Evolutionary conservation across 495 filamentous ascomycete species (phyloP).

Genomic region (Elasticomyces elasticus): DNA sequence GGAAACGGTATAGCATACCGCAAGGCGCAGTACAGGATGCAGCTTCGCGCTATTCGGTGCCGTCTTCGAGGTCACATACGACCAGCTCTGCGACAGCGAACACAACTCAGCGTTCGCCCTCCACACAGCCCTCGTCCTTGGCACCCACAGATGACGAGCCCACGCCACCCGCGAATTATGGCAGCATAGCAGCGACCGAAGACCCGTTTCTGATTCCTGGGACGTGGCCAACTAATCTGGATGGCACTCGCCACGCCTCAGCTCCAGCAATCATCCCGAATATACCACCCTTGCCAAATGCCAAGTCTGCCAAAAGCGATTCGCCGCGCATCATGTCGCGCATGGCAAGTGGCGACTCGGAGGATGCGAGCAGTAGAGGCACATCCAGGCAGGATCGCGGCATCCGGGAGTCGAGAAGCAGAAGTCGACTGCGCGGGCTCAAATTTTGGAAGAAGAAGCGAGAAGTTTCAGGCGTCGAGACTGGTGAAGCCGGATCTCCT

Average conservation of each 20-base stretch:
- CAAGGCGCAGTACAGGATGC: not conserved
- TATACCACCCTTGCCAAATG: not conserved
- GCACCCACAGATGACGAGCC: constrained; percentile 7
- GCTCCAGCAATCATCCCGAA: not conserved
- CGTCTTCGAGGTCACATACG: constrained; percentile 12
- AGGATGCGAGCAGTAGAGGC: constrained; percentile 1
- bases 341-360: not conserved
- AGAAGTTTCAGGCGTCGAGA: not conserved
- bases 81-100: constrained; percentile 16
- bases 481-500: not conserved
- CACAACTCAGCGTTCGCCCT: constrained; percentile 16
- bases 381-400: not conserved
- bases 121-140: constrained; percentile 20
- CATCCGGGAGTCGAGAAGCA: constrained; percentile 10
- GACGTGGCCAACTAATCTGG: constrained; percentile 12
- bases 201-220: constrained; percentile 20
- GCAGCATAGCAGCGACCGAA: constrained; percentile 10
- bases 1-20: constrained; percentile 4
- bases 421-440: constrained; percentile 10
- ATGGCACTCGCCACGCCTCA: constrained; percentile 9
- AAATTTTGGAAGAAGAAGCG: constrained; percentile 16
- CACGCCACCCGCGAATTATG: constrained; percentile 6
- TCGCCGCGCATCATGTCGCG: not conserved
- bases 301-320: not conserved
- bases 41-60: constrained; percentile 5